These are phyloP conservation scores for Candida oleophila DNA, from an alignment of 805 yeast genomes.

Conservation along the genomic window DNA sequence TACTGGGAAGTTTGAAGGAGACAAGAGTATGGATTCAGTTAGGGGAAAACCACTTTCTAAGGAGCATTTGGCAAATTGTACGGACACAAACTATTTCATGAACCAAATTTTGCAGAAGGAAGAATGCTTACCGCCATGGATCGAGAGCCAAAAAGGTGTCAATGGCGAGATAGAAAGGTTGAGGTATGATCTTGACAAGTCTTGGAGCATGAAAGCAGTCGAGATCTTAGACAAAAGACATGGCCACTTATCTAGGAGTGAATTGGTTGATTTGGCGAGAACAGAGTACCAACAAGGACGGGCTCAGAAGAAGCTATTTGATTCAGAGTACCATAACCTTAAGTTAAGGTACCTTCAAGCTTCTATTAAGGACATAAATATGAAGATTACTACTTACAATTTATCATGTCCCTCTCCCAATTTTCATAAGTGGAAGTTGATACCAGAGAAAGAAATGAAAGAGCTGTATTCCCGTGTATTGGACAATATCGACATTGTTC, in stretches of 20 bases:
- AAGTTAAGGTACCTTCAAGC: slow-evolving; percentile 1
- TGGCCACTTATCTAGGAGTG: background rate
- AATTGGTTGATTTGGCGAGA: slow-evolving; percentile 1
- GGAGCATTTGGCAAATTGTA: slow-evolving; percentile 58
- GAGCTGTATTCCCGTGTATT: slow-evolving; percentile 17
- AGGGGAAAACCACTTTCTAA: slow-evolving; percentile 62
- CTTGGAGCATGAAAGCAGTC: slow-evolving; percentile 32
- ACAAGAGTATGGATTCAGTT: slow-evolving; percentile 42
- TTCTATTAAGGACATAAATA: slow-evolving; percentile 1
- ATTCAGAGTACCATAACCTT: background rate
- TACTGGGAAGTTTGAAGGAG: slow-evolving; percentile 65
- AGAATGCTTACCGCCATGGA: slow-evolving; percentile 87
- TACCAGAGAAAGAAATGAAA: slow-evolving; percentile 24
- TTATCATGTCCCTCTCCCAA: slow-evolving; percentile 37
- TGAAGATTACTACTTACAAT: slow-evolving; percentile 22
- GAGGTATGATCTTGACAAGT: slow-evolving; percentile 41
- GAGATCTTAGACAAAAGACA: slow-evolving; percentile 1
- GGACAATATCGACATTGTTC: slow-evolving; percentile 10
- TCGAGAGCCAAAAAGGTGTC: slow-evolving; percentile 76
- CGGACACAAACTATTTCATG: slow-evolving; percentile 67
- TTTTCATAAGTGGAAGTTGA: slow-evolving; percentile 38
- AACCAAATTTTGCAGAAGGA: slow-evolving; percentile 75
- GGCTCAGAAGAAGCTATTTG: slow-evolving; percentile 3
- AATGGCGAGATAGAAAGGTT: slow-evolving; percentile 47
- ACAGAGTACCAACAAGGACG: background rate